Percentiles rank a stretch among this genome's conserved stretches.
phyloP scores from a whole-genome alignment of 805 yeast species.

The Yamadazyma nakazawae region DNA sequence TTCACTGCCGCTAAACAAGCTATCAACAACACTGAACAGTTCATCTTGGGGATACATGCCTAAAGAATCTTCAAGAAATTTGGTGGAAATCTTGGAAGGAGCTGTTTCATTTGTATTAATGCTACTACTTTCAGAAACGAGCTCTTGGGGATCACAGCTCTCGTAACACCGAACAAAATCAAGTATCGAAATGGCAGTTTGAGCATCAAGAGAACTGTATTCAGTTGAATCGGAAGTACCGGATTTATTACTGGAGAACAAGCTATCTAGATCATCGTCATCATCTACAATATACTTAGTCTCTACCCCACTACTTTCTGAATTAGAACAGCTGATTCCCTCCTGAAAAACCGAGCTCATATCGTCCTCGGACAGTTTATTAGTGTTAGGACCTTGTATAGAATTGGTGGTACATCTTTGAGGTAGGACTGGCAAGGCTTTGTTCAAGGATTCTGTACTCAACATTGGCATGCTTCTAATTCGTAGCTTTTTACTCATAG shows the following conservation, averaged over 20 bases:
- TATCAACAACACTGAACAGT: slow-evolving; percentile 5
- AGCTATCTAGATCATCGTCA: slow-evolving; percentile 9
- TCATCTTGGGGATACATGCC: not conserved
- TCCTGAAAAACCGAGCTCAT: too few relatives aligned
- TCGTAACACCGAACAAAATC: slow-evolving; percentile 9
- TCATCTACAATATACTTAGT: slow-evolving; percentile 8
- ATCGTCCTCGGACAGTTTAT: too few relatives aligned
- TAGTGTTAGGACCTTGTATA: not conserved
- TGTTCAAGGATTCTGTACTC: slow-evolving; percentile 2
- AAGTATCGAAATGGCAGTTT: slow-evolving; percentile 7
- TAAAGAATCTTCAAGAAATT: slow-evolving; percentile 7
- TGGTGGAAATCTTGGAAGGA: slow-evolving; percentile 3
- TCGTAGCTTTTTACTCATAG: not conserved
- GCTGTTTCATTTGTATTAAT: slow-evolving; percentile 3
- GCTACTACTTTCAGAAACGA: not conserved
- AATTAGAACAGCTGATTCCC: too few relatives aligned
- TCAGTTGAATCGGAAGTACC: slow-evolving; percentile 3
- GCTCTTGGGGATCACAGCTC: not conserved
- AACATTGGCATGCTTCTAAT: slow-evolving; percentile 13
- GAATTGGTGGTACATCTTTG: slow-evolving; percentile 1
- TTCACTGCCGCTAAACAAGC: slow-evolving; percentile 3
- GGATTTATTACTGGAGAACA: slow-evolving; percentile 7
- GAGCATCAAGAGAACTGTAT: slow-evolving; percentile 1
- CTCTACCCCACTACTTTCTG: not conserved
- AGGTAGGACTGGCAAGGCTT: slow-evolving; percentile 6